These are phyloP conservation scores for Ceratocystis harringtonii DNA, from an alignment of 2,329 filamentous ascomycete species.

Conservation along the genomic window DNA sequence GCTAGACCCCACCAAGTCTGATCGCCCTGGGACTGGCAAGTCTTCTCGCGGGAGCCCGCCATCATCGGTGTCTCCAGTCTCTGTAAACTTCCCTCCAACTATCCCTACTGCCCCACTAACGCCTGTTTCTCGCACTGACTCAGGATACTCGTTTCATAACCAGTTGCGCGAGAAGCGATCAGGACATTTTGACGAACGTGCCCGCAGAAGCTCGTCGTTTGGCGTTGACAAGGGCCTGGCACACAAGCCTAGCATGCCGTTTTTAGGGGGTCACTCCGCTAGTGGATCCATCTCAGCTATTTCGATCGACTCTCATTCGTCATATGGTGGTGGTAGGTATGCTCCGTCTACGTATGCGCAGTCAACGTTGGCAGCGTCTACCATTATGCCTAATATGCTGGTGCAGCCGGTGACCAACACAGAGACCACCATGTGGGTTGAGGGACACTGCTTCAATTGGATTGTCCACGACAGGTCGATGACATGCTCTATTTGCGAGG, in stretches of 20 bases:
- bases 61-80: constrained; percentile 59
- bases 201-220: constrained; percentile 88
- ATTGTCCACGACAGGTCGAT: constrained; percentile 40
- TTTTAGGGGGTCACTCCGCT: constrained; percentile 49
- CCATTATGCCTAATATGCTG: constrained; percentile 73
- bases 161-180: constrained; percentile 89
- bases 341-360: constrained; percentile 73
- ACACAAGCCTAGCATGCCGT: constrained; percentile 57
- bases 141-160: constrained; percentile 71
- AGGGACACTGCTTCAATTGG: constrained; percentile 68
- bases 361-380: constrained; percentile 72
- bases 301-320: constrained; percentile 51
- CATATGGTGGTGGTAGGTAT: constrained; percentile 53
- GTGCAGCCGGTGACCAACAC: constrained; percentile 66
- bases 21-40: constrained; percentile 63
- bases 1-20: constrained; percentile 48
- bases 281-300: constrained; percentile 45
- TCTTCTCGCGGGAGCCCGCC: constrained; percentile 47
- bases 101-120: constrained; percentile 46
- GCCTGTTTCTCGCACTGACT: constrained; percentile 77
- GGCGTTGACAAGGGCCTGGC: constrained; percentile 58
- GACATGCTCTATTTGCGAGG: constrained; percentile 60
- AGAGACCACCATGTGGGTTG: constrained; percentile 67
- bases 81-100: constrained; percentile 54
- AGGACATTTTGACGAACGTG: constrained; percentile 69